phyloP scores from a whole-genome alignment of 1,284 basidiomycete genomes.

The Malassezia brasiliensis region DNA sequence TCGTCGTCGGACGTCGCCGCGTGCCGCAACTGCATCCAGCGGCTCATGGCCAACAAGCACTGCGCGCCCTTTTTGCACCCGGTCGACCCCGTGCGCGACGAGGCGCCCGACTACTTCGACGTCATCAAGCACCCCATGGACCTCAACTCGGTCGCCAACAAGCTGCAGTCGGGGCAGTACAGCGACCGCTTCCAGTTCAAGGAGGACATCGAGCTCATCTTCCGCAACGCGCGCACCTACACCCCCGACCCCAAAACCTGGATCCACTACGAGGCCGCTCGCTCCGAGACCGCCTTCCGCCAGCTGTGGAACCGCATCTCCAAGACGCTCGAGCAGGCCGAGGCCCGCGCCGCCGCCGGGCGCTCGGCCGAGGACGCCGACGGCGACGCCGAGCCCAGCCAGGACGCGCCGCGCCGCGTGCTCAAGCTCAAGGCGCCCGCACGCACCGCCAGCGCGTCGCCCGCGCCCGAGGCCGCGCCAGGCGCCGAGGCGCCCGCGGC shows the following conservation, averaged over 20 bases:
- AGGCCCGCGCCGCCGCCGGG: conserved; percentile 20
- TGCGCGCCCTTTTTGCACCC: conserved; percentile 69
- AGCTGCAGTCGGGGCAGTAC: conserved; percentile 73
- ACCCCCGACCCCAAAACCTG: conserved; percentile 61
- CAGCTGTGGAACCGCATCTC: conserved; percentile 58
- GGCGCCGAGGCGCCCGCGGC: conserved; percentile 12
- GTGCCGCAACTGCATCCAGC: conserved; percentile 70
- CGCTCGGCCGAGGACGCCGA: conserved; percentile 20
- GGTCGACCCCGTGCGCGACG: conserved; percentile 56
- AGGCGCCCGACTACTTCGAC: conserved; percentile 60
- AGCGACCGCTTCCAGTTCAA: conserved; percentile 72
- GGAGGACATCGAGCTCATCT: conserved; percentile 77
- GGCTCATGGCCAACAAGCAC: conserved; percentile 59
- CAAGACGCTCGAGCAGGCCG: conserved; percentile 46
- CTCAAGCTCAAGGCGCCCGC: conserved; percentile 18
- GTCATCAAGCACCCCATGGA: conserved; percentile 92
- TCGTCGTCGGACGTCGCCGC: conserved; percentile 66
- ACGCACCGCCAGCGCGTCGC: not conserved
- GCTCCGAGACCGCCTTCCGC: conserved; percentile 72
- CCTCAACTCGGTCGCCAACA: conserved; percentile 74
- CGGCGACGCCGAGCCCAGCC: not conserved
- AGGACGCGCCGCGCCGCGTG: conserved; percentile 14
- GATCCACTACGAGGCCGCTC: conserved; percentile 66
- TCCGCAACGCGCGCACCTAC: conserved; percentile 77
- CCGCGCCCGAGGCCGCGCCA: conserved; percentile 7